Conservation (phyloP, 371 early-diverging fungal genomes). For the Actinomortierella wolfii region DNA sequence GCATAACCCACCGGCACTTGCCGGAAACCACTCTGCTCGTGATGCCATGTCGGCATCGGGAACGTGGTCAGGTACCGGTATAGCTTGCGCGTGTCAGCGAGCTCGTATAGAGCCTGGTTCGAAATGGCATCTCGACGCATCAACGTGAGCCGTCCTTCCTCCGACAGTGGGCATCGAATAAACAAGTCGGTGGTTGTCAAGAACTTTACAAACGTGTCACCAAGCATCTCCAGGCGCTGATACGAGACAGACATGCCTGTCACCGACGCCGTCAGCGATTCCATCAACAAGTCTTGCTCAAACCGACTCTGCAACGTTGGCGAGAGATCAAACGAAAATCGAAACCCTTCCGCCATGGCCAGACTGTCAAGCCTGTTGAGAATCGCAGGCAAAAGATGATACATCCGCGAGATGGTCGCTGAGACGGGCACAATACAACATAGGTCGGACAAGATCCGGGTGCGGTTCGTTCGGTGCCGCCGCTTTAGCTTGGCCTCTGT, state of each 20-base stretch:
- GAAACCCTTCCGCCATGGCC: constrained; percentile 6
- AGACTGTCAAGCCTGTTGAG: constrained; percentile 17
- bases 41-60: constrained; percentile 59
- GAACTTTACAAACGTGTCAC: constrained; percentile 89
- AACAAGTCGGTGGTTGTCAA: constrained; percentile 74
- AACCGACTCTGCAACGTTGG: background rate
- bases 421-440: constrained; percentile 1
- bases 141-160: constrained; percentile 77
- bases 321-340: background rate
- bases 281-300: constrained; percentile 5
- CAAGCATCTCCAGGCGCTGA: constrained; percentile 91
- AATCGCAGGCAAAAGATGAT: constrained; percentile 12
- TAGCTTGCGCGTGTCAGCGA: constrained; percentile 57
- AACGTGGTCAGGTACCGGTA: constrained; percentile 57
- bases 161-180: constrained; percentile 64
- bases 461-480: background rate
- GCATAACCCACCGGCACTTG: constrained; percentile 24
- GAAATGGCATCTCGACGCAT: constrained; percentile 65
- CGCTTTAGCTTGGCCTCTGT: too few species aligned
- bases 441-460: constrained; percentile 16
- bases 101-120: constrained; percentile 67
- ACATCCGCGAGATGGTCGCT: constrained; percentile 14
- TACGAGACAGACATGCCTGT: constrained; percentile 51
- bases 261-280: constrained; percentile 18
- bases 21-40: constrained; percentile 44